Evolutionary conservation across 805 yeast species (phyloP), one percentile per base, ranked within the genome.

Genomic region (Barnettozyma sucrosica): DNA sequence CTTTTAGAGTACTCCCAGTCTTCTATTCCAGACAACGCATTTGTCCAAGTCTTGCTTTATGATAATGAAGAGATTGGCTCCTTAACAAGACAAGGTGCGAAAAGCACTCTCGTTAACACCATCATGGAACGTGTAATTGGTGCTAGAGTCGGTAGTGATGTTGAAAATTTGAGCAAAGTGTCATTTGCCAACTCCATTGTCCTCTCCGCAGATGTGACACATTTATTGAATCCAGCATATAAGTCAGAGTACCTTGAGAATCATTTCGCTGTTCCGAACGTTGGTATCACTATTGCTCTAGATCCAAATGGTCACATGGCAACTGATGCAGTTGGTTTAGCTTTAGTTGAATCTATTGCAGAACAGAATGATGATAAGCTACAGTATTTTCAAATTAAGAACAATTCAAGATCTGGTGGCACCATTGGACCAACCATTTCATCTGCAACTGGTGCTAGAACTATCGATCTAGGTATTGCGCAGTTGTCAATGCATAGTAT

Each of bases 51-150:
- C 2, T 82, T 83, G 3, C 69, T 85, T 54, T 84, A 77, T 56
- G 93, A 86, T 59, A 80, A 84, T 62, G 96, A 88, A 66, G 96
- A 88, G 67, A 76, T 88, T 48, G 96, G 96, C 9, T 83, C 92
- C 7, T 75, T 80, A 32, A 74, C 89, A 5, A 78, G 92, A 65
- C 87, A 82, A 56, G 96, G 96, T 56, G 89, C 89, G 43, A 79
- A 78, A 58, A 92, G 95, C 54, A 88, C 87, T 20, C 65, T 86
- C 43, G 66, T 85, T 45, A 89, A 86, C 63, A 62, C 79, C 50
- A 74, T 77, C n/a, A 73, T 86, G 18, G 72, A 74, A 30, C 77
- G 95, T 51, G 79, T 75, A 25, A 59, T 77, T 42, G 59, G 58
- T 4, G 51, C 63, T 3, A 52, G 64, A 24, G 44, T 44, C 23